These are phyloP conservation scores for Plantago lanceolata DNA, from an alignment of 305 asterid species.

Conservation along the genomic window DNA sequence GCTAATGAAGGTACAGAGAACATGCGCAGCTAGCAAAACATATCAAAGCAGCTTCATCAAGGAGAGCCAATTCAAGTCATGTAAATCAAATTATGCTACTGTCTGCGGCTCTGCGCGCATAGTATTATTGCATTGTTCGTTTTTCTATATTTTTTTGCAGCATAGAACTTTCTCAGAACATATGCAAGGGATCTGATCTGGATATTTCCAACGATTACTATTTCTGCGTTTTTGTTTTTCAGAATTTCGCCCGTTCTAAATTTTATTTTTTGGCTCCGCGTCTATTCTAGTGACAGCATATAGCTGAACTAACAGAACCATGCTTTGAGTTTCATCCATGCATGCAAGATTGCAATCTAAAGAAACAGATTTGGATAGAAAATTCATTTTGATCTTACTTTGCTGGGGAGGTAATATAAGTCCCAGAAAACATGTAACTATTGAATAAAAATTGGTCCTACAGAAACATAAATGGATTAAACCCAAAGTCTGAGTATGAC, in stretches of 20 bases:
- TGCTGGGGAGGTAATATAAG: constrained; percentile 19
- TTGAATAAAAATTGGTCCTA: background rate
- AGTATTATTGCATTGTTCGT: too few relatives aligned
- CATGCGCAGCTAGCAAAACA: too few relatives aligned
- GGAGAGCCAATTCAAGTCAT: too few relatives aligned
- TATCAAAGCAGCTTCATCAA: background rate
- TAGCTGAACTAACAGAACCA: constrained; percentile 8
- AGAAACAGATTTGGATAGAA: background rate
- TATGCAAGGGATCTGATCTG: too few relatives aligned
- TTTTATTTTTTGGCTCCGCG: too few relatives aligned
- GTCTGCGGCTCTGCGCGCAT: too few relatives aligned
- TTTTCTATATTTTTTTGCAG: too few relatives aligned
- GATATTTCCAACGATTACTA: too few relatives aligned
- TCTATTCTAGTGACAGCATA: background rate
- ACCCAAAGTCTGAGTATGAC: constrained; percentile 6
- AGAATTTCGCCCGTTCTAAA: too few relatives aligned
- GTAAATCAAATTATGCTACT: too few relatives aligned
- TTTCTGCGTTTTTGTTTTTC: too few relatives aligned
- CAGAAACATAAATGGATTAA: constrained; percentile 9
- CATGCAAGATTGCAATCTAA: background rate
- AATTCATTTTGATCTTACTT: background rate
- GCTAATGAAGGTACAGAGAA: background rate
- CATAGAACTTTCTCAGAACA: too few relatives aligned
- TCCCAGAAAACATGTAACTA: background rate
- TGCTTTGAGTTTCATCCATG: constrained; percentile 4